These are phyloP conservation scores for Apiospora hydei DNA, from an alignment of 2,329 filamentous ascomycete genomes.

Conservation along the genomic window DNA sequence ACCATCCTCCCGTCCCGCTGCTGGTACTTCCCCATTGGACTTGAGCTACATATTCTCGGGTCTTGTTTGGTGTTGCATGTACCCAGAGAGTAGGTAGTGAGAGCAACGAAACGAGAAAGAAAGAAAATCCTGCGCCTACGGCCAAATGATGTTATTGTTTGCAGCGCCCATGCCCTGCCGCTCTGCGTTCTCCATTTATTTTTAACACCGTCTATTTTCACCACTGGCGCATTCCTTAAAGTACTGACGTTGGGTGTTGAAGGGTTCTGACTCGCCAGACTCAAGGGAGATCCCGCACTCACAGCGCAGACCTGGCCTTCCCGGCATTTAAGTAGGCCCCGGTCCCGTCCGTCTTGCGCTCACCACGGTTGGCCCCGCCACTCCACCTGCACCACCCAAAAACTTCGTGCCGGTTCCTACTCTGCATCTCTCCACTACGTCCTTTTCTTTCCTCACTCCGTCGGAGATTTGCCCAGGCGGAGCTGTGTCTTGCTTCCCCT, in stretches of 20 bases:
- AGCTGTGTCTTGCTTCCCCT: slow-evolving; percentile 14
- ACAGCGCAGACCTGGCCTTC: slow-evolving; percentile 27
- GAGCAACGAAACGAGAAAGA: neutral
- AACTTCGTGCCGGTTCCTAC: slow-evolving; percentile 25
- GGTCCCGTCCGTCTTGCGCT: slow-evolving; percentile 23
- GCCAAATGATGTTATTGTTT: slow-evolving; percentile 20
- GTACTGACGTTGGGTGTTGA: slow-evolving; percentile 23
- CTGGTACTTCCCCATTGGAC: neutral
- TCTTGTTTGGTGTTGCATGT: neutral
- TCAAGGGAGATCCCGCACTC: slow-evolving; percentile 31
- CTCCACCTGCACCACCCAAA: slow-evolving; percentile 23
- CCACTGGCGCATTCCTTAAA: slow-evolving; percentile 24
- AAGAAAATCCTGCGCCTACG: neutral
- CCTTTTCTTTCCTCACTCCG: slow-evolving; percentile 22
- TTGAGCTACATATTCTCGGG: slow-evolving; percentile 2
- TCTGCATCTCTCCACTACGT: slow-evolving; percentile 26
- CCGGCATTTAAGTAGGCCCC: slow-evolving; percentile 26
- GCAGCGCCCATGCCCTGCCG: slow-evolving; percentile 15
- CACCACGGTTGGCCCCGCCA: slow-evolving; percentile 30
- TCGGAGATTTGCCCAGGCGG: slow-evolving; percentile 18
- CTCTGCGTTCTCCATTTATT: slow-evolving; percentile 16
- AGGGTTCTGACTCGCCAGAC: slow-evolving; percentile 26
- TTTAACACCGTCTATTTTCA: slow-evolving; percentile 20
- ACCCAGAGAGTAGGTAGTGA: slow-evolving; percentile 7
- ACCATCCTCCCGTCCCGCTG: neutral